Evolutionary conservation across 306 rosid species (phyloP).

Genomic region (Glycine soja): DNA sequence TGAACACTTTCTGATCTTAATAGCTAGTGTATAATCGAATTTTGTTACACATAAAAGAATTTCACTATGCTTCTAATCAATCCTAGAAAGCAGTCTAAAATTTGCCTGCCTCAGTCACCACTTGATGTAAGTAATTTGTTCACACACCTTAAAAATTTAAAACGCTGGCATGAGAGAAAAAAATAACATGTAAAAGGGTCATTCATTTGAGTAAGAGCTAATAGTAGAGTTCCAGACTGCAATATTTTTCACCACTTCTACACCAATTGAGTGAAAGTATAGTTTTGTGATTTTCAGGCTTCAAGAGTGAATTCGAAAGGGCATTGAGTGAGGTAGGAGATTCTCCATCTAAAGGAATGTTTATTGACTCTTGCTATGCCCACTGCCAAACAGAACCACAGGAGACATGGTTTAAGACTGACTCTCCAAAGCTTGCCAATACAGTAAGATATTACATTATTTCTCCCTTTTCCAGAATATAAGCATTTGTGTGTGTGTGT

Average conservation of each 20-base stretch:
- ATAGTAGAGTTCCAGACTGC: too few relatives aligned
- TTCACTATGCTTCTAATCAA: background rate
- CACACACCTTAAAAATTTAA: background rate
- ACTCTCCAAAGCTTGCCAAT: constrained; percentile 67
- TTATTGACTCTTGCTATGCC: constrained; percentile 84
- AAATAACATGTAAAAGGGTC: background rate
- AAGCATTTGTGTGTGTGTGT: background rate
- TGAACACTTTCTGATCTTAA: constrained; percentile 39
- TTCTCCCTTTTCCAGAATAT: background rate
- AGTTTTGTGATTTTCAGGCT: constrained; percentile 54
- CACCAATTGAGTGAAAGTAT: background rate
- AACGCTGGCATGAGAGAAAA: background rate
- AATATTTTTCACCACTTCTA: background rate
- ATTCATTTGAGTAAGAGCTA: background rate
- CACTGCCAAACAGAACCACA: constrained; percentile 94
- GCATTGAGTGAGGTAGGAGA: constrained; percentile 53
- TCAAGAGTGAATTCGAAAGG: constrained; percentile 65
- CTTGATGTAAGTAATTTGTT: background rate
- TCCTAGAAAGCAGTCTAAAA: background rate
- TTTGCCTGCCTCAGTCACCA: constrained; percentile 6
- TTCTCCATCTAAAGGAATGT: constrained; percentile 67
- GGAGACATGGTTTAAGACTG: constrained; percentile 72
- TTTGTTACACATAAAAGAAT: constrained; percentile 3
- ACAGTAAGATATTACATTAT: constrained; percentile 55
- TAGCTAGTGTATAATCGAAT: background rate